A percentile compares a stretch with the other conserved stretches of the same genome.
Evolutionary conservation across 768 basidiomycete species (phyloP).

Genomic region (Clitopilus passeckerianus): DNA sequence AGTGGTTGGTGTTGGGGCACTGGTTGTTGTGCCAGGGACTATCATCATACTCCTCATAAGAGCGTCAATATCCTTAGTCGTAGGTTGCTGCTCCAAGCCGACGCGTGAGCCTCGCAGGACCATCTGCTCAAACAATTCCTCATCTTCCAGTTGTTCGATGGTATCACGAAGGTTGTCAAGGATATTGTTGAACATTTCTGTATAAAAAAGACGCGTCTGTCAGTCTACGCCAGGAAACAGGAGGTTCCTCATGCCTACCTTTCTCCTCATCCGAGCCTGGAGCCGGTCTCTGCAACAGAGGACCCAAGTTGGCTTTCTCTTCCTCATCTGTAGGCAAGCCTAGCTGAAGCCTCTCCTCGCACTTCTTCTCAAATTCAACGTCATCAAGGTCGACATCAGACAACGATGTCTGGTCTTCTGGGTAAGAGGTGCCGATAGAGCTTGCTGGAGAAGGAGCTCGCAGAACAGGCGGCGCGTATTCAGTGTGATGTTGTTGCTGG

Average conservation of each 20-base stretch:
- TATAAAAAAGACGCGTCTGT: background rate
- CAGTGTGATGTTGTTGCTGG: slow-evolving; percentile 20
- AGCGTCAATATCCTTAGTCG: slow-evolving; percentile 40
- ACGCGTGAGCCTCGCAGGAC: slow-evolving; percentile 41
- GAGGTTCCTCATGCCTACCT: slow-evolving; percentile 19
- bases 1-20: slow-evolving; percentile 1
- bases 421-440: slow-evolving; percentile 43
- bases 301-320: slow-evolving; percentile 31
- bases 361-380: slow-evolving; percentile 36
- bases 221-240: background rate
- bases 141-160: slow-evolving; percentile 38
- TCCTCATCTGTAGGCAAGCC: slow-evolving; percentile 33
- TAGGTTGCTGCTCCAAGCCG: slow-evolving; percentile 35
- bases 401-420: slow-evolving; percentile 38
- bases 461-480: slow-evolving; percentile 43
- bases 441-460: slow-evolving; percentile 48
- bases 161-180: slow-evolving; percentile 28
- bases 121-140: slow-evolving; percentile 44
- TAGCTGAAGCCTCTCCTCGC: slow-evolving; percentile 32
- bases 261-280: slow-evolving; percentile 25
- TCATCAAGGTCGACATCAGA: slow-evolving; percentile 35
- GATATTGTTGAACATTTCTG: slow-evolving; percentile 30
- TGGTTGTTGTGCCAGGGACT: slow-evolving; percentile 11
- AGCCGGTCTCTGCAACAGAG: slow-evolving; percentile 26
- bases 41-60: slow-evolving; percentile 54